A percentile compares a stretch with the other conserved stretches of the same genome.
Evolutionary conservation across 306 rosid species (phyloP).

Genomic region (Pueraria montana): DNA sequence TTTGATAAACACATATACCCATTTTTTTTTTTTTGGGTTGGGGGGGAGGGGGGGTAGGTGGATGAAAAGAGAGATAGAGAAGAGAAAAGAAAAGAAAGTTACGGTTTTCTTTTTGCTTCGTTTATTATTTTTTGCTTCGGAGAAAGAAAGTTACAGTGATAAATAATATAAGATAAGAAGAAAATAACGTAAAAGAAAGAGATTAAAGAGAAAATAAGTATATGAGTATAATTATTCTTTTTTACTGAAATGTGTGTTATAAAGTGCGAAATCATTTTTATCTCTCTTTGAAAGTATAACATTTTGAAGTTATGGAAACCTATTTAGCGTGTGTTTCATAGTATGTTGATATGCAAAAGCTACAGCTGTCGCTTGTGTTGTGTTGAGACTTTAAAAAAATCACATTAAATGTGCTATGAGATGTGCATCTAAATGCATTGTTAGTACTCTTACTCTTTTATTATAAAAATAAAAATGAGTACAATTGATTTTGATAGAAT

Average conservation of each 20-base stretch:
- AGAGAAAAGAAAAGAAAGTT: not conserved
- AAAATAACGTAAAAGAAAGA: not conserved
- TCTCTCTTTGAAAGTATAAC: not conserved
- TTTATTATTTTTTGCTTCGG: too few species aligned
- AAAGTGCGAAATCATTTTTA: not conserved
- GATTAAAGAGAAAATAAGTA: not conserved
- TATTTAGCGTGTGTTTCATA: not conserved
- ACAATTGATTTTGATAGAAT: too few species aligned
- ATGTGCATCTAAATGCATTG: too few species aligned
- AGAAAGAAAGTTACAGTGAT: not conserved
- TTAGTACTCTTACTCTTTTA: too few species aligned
- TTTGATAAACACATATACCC: not conserved
- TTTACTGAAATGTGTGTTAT: not conserved
- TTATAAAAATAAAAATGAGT: too few species aligned
- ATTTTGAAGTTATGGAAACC: not conserved
- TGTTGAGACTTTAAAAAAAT: too few species aligned
- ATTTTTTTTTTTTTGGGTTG: too few species aligned
- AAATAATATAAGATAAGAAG: not conserved
- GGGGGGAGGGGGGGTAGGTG: not conserved
- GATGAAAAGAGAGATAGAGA: not conserved
- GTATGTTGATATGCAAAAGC: not conserved
- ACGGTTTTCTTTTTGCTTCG: too few species aligned
- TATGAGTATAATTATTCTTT: not conserved
- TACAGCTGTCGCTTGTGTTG: too few species aligned
- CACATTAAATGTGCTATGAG: too few species aligned